Conservation (phyloP, 2,329 filamentous ascomycete species). For the Calonectria hawksworthii region DNA sequence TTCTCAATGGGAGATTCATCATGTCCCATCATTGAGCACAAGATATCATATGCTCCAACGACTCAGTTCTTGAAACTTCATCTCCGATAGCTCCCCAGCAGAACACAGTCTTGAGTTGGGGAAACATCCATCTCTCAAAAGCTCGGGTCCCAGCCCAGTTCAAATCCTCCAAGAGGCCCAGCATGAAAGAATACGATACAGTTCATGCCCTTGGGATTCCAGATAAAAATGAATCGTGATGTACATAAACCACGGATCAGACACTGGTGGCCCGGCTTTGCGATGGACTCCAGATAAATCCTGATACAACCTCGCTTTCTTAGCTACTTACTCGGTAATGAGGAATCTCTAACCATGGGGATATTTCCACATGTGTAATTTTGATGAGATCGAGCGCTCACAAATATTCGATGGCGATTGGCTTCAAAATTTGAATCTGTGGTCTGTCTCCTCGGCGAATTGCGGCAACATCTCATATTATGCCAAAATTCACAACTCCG, state of each 20-base stretch:
- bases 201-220: not conserved
- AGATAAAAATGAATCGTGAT: not conserved
- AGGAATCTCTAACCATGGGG: not conserved
- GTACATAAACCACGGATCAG: not conserved
- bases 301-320: not conserved
- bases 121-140: not conserved
- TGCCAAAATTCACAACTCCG: not conserved
- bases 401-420: not conserved
- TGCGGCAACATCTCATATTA: not conserved
- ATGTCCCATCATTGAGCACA: not conserved
- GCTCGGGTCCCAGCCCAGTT: not conserved
- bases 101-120: not conserved
- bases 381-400: not conserved
- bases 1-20: not conserved
- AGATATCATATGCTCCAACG: not conserved
- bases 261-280: not conserved
- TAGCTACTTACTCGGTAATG: not conserved
- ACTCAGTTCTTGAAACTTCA: not conserved
- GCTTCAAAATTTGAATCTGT: not conserved
- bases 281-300: not conserved
- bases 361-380: not conserved
- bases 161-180: not conserved
- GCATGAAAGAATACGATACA: not conserved
- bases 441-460: not conserved
- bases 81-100: not conserved